Evolutionary conservation across 2,329 filamentous ascomycete genomes (phyloP), one percentile per base, ranked within the genome.

Genomic region (Cytospora piceicola): DNA sequence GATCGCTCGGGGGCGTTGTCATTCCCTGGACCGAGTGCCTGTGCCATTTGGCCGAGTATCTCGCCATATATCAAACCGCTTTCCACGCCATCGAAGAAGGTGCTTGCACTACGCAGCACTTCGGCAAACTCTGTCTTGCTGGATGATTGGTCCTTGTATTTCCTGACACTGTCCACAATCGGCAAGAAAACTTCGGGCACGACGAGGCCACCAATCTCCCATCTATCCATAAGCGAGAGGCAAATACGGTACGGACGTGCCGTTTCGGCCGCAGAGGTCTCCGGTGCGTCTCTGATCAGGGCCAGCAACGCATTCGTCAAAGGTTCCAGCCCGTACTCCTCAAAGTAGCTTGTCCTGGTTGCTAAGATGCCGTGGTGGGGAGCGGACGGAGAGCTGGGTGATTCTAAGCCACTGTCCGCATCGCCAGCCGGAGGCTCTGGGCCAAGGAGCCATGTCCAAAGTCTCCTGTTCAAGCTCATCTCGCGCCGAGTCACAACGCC

Each of bases 51-150:
- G 15, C 86, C 81, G 64, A 92, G 80, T 64, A 97, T 83, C 74
- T 96, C 92, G 57, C 90, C 89, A 82, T 96, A 99, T 56, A 99
- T 97, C 24, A 98, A 82, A 9, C 91, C 90, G 72, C 94, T 96
- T 77, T 99, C 95, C 49, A 98, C 94, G 6, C 94, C 94, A 74
- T 99, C 95, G 71, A 99, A 99, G 78, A 99, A 99, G 51, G 95
- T 90, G 74, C 91, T 96, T 6, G 94, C 95, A 74, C 94, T 98
- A 70, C 92, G 88, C 70, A 98, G 84, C 3, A 98, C 93, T 76
- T 99, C 95, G 17, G 88, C 84, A 68, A 95, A 93, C 65, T 94
- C 88, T 8, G 85, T 78, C 72, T 90, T 90, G n/a, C 83, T 84
- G 0, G 84, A 77, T 14, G 90, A 87, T 60, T 81, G 81, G 30